Evolutionary conservation across 177 flowering plant genomes (phyloP).

Genomic region (Telopea speciosissima): DNA sequence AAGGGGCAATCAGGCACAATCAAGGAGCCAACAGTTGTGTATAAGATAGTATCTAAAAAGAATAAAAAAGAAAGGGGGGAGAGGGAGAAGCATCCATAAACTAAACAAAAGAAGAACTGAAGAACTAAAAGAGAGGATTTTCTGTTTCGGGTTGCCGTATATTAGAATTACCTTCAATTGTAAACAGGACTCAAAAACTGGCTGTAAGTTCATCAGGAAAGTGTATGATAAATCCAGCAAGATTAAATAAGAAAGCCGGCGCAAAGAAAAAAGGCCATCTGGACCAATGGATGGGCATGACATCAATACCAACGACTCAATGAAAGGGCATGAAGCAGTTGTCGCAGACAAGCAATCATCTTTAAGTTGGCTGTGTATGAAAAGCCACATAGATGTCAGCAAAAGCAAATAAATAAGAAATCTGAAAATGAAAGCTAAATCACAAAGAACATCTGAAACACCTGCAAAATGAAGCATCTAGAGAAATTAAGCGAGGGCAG

Average conservation of each 20-base stretch:
- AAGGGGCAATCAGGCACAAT: too few relatives aligned
- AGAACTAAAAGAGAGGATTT: too few relatives aligned
- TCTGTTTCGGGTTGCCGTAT: not conserved
- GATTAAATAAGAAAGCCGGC: constrained; percentile 53
- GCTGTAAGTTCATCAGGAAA: constrained; percentile 68
- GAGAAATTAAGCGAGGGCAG: constrained; percentile 70
- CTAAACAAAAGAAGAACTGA: too few relatives aligned
- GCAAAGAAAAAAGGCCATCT: constrained; percentile 72
- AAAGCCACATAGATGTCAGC: constrained; percentile 2
- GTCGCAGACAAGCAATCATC: constrained; percentile 92
- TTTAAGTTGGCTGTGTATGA: constrained; percentile 66
- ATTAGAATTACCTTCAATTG: constrained; percentile 61
- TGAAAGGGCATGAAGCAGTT: constrained; percentile 62
- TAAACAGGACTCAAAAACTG: constrained; percentile 74
- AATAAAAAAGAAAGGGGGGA: too few relatives aligned
- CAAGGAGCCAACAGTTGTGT: too few relatives aligned
- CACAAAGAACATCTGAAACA: constrained; percentile 9
- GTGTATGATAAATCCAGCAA: constrained; percentile 90
- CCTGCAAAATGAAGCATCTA: constrained; percentile 99
- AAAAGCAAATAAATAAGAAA: not conserved
- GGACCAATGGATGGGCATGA: constrained; percentile 87
- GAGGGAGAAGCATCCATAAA: too few relatives aligned
- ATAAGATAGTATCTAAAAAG: too few relatives aligned
- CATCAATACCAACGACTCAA: constrained; percentile 82
- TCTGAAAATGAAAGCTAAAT: not conserved